Evolutionary conservation across 2,329 filamentous ascomycete species (phyloP).

Genomic region (Pseudonectria buxi): DNA sequence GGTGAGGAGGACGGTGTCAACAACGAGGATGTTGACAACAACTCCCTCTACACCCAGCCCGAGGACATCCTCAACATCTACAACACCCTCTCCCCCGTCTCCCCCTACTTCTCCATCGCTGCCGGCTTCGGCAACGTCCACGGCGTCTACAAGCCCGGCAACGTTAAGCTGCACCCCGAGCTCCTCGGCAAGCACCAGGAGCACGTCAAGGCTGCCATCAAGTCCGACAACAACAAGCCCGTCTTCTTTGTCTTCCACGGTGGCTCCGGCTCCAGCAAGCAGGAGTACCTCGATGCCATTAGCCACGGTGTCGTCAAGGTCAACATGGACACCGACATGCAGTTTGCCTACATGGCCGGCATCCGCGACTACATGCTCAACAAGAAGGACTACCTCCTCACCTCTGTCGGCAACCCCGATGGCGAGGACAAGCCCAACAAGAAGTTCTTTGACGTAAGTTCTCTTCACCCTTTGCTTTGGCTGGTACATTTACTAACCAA

Average conservation of each 20-base stretch:
- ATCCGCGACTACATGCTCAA: constrained; percentile 90
- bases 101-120: constrained; percentile 94
- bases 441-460: constrained; percentile 68
- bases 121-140: constrained; percentile 99
- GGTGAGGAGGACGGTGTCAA: constrained; percentile 98
- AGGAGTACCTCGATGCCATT: constrained; percentile 87
- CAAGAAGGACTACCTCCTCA: constrained; percentile 91
- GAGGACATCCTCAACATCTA: constrained; percentile 93
- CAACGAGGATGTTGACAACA: constrained; percentile 97
- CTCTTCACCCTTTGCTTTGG: neutral
- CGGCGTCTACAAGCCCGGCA: constrained; percentile 97
- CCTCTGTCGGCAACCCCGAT: constrained; percentile 88
- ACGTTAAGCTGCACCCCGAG: constrained; percentile 94
- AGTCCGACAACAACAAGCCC: constrained; percentile 71
- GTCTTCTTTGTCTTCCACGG: constrained; percentile 99
- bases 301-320: constrained; percentile 96
- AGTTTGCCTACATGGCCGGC: constrained; percentile 87
- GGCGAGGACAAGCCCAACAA: constrained; percentile 98
- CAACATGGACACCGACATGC: constrained; percentile 97
- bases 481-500: constrained; percentile 3
- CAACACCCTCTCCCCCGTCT: constrained; percentile 77
- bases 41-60: constrained; percentile 94
- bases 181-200: constrained; percentile 95
- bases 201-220: constrained; percentile 76
- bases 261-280: constrained; percentile 83